Base-by-base conservation (phyloP, 768 basidiomycete species). In the Suillus plorans region DNA sequence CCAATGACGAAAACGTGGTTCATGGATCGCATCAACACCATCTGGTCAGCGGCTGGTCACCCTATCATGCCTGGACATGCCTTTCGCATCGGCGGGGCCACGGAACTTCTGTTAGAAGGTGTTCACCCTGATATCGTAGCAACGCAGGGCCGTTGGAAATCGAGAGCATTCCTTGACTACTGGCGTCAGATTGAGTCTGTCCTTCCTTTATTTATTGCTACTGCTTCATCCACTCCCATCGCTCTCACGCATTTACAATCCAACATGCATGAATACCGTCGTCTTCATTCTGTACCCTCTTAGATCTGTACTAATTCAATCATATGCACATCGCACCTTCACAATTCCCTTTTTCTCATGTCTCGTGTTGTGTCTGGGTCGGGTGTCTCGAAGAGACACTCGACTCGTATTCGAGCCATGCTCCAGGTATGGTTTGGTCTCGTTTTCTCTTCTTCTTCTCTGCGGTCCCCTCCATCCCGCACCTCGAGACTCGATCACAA, bases 51-150 rank as follows among this genome's bases (percentile, higher is more conserved):
- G 28, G 28, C 28, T 2, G 28, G 28, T 28, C 28, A 28, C 3
- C 3, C 28, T 3, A 28, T 3, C 28, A 28, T 28, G 28, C 28
- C 28, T 2, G 28, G 28, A 28, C 28, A 28, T 2, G 42, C 67
- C 42, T 77, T 74, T 22, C 64, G 69, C 3, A 78, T 77, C 6
- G 73, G 45, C 0, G 72, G 69, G 0, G 69, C 77, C 1, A 72
- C 76, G 0, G 68, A 74, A 47, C 68, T 79, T 1, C 73, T 80
- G 1, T 64, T 74, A 0, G 60, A 67, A 1, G 79, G 79, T 5
- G 75, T 78, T 10, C 66, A 69, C 1, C 77, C 77, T 0, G 73
- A 77, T 14, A 62, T 80, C 0, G 76, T 80, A 0, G 68, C 72
- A 0, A 60, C 64, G 4, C 65, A 69, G 16, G 78, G 77, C 0